Evolutionary conservation across 139 green algal species (phyloP), one percentile per base, ranked within the genome.

Genomic region (Chlamydomonas sp.): DNA sequence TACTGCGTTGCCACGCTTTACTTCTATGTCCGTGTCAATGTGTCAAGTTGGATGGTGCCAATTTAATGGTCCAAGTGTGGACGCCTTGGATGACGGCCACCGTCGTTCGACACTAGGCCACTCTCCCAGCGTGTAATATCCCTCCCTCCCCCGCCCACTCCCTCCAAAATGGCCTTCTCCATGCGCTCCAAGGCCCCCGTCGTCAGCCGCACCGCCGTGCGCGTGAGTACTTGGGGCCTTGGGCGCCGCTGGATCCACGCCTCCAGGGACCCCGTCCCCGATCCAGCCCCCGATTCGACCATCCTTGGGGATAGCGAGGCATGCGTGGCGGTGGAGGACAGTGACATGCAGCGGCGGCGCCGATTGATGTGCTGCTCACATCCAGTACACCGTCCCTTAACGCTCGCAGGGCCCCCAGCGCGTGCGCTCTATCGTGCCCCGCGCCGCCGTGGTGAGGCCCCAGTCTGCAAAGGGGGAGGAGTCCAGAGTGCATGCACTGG

Each of bases 401-500:
- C 13, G 13, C 39, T 8, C 39, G 39, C 39, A 50, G 39, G 39
- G 10, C 39, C 39, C 39, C 39, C 8, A n/a, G 39, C 39, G 10
- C 39, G 39, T 50, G 39, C 61, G 61, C 61, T 39, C 24, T 35
- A 62, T 75, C 49, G 69, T 75, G 50, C 65, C 73, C 67, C 36
- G 28, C 26, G 67, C 61, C 49, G 67, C 73, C 59, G 73, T 71
- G 48, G 73, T 79, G n/a, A 58, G 28, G 67, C 57, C 30, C 6
- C 33, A 35, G 61, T 54, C 3, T 3, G n/a, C 0, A 31, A 1
- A n/a, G 20, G 2, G 38, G n/a, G 38, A 38, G 58, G 16, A n/a
- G 24, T 37, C 3, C 37, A 39, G 4, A 28, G 8, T 50, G 13
- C 35, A 35, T 3, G 6, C 35, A 50, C 13, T n/a, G n/a, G n/a